phyloP scores from a whole-genome alignment of 1,284 basidiomycete species.

The Moniliella sp. region DNA sequence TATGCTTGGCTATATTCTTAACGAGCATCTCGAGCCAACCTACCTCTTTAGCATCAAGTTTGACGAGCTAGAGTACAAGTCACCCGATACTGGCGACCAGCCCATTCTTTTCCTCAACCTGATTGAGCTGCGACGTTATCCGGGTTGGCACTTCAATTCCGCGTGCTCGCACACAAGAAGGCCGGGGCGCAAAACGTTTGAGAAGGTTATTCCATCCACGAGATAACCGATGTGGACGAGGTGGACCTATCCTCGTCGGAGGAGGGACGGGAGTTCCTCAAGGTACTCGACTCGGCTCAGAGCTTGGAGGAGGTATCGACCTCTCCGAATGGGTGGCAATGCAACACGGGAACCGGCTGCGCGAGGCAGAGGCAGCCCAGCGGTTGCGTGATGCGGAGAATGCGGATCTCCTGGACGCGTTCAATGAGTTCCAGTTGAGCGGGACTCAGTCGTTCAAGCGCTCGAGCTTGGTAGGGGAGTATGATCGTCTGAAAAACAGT shows the following conservation, averaged over 20 bases:
- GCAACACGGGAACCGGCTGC: constrained; percentile 44
- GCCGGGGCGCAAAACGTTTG: constrained; percentile 22
- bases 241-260: constrained; percentile 36
- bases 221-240: constrained; percentile 49
- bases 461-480: constrained; percentile 63
- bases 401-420: too few species aligned
- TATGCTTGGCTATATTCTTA: constrained; percentile 62
- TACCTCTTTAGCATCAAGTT: constrained; percentile 83
- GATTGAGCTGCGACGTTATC: neutral
- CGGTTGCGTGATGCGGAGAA: neutral
- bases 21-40: constrained; percentile 70
- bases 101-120: constrained; percentile 1
- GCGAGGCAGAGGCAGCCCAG: constrained; percentile 14
- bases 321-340: constrained; percentile 72
- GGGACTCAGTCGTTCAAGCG: constrained; percentile 48
- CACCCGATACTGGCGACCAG: constrained; percentile 11
- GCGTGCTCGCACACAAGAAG: constrained; percentile 20
- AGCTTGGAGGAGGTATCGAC: constrained; percentile 69
- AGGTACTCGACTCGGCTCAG: constrained; percentile 33
- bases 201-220: constrained; percentile 10
- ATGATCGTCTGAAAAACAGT: constrained; percentile 63
- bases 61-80: constrained; percentile 61
- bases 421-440: constrained; percentile 16
- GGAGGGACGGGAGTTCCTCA: constrained; percentile 1
- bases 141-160: constrained; percentile 21